phyloP scores from a whole-genome alignment of 2,329 filamentous ascomycete genomes.

The Orbilia blumenaviensis region DNA sequence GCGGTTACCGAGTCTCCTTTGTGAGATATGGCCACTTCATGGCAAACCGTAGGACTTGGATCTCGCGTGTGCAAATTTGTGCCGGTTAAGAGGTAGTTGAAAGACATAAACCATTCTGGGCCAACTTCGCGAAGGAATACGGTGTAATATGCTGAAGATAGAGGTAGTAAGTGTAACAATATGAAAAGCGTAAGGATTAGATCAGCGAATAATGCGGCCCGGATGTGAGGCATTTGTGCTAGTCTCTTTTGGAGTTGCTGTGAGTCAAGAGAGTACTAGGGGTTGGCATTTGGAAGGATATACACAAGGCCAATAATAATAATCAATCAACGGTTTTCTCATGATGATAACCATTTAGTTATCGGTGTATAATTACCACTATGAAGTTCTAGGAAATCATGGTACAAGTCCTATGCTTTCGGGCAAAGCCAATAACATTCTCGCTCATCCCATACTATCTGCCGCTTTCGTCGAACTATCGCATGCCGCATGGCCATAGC shows the following conservation, averaged over 20 bases:
- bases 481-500: too few relatives aligned
- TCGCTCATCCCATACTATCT: too few relatives aligned
- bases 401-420: too few relatives aligned
- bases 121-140: background rate
- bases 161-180: background rate
- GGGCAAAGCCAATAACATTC: too few relatives aligned
- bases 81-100: conserved; percentile 4
- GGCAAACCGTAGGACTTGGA: background rate
- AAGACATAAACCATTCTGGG: conserved; percentile 30
- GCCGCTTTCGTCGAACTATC: background rate
- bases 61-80: background rate
- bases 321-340: too few relatives aligned
- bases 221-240: background rate
- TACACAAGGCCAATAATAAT: too few relatives aligned
- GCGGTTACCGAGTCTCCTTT: background rate
- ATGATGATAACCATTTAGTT: too few relatives aligned
- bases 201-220: too few relatives aligned
- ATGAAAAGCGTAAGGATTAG: background rate
- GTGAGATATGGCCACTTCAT: background rate
- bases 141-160: conserved; percentile 1
- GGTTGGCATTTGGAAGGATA: too few relatives aligned
- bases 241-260: background rate
- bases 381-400: too few relatives aligned
- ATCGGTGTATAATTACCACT: too few relatives aligned
- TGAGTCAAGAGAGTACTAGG: too few relatives aligned